These are phyloP conservation scores for Malassezia restricta DNA, from an alignment of 1,284 basidiomycete species.

Conservation along the genomic window DNA sequence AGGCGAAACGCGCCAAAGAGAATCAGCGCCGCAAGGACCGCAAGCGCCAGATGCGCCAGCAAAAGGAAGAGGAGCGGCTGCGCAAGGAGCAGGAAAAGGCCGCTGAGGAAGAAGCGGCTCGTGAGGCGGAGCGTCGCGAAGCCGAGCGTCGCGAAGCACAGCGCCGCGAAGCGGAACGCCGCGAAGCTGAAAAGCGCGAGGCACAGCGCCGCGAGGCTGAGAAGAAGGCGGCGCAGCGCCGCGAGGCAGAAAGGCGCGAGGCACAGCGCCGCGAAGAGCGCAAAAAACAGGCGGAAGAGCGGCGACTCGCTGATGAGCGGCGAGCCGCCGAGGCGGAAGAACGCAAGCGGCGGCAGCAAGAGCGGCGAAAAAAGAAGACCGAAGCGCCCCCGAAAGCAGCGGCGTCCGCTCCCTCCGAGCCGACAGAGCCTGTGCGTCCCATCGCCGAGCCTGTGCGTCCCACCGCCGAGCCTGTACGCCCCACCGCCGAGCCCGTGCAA, in stretches of 20 bases:
- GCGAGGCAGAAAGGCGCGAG: constrained; percentile 17
- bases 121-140: constrained; percentile 54
- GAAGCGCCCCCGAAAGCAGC: neutral
- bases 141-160: constrained; percentile 43
- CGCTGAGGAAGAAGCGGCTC: constrained; percentile 16
- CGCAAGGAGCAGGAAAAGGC: constrained; percentile 33
- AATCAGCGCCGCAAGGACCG: constrained; percentile 99
- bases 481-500: too few species aligned
- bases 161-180: constrained; percentile 48
- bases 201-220: constrained; percentile 28
- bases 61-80: constrained; percentile 73
- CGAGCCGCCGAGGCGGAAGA: neutral
- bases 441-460: too few species aligned
- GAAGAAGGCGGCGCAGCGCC: constrained; percentile 47
- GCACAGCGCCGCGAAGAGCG: constrained; percentile 1
- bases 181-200: constrained; percentile 20
- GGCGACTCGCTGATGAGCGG: neutral
- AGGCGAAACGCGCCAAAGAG: constrained; percentile 86
- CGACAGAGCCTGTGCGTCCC: neutral
- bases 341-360: neutral
- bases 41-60: constrained; percentile 78
- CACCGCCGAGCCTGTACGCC: too few species aligned
- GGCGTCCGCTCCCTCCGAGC: neutral
- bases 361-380: neutral
- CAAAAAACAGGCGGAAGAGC: constrained; percentile 1